Base-by-base conservation (phyloP, 2,329 filamentous ascomycete species). In the Xylariaceae sp. region DNA sequence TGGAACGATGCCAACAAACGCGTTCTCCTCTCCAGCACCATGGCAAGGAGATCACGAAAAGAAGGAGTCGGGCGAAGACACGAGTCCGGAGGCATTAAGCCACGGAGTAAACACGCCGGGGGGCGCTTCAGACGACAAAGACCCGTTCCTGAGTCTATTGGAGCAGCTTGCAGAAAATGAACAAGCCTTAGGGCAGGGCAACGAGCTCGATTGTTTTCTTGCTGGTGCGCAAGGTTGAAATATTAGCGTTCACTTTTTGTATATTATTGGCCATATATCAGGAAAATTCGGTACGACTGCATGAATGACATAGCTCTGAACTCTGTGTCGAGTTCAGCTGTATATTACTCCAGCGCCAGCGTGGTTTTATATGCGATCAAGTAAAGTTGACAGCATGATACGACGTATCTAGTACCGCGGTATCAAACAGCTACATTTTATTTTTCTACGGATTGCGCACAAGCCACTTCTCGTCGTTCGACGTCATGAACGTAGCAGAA, bases 141-240 rank as follows among this genome's bases (percentile, higher is more conserved):
- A 94, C 62, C 88, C 89, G 0, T 94, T 95, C 62, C 68, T 94
- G 38, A 87, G 81, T 53, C 69, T 94, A 39, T 71, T 94, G 33
- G 89, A 94, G 65, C 88, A 94, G 68, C 75, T 94, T 51, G 89
- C 88, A 0, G 88, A 94, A 67, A 90, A 89, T 60, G 88, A 92
- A 67, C 80, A 87, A 46, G 75, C 76, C 39, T 74, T 80, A 45
- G 87, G 85, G 0, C 80, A 83, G 10, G 86, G 85, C 11, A 85
- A 79, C 56, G 88, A 92, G 62, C 71, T 94, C 60, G 88, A 92
- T 65, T 91, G 89, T 68, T 91, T 91, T 62, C 70, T 91, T 27
- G 66, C 60, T 2, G 66, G 66, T 6, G 52, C 56, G 11, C 62
- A 65, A 38, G 58, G 52, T 38, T 66, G 42, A 57, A 14, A 42